Base-by-base conservation (phyloP, 208 protist species). In the Acanthamoeba quina region DNA sequence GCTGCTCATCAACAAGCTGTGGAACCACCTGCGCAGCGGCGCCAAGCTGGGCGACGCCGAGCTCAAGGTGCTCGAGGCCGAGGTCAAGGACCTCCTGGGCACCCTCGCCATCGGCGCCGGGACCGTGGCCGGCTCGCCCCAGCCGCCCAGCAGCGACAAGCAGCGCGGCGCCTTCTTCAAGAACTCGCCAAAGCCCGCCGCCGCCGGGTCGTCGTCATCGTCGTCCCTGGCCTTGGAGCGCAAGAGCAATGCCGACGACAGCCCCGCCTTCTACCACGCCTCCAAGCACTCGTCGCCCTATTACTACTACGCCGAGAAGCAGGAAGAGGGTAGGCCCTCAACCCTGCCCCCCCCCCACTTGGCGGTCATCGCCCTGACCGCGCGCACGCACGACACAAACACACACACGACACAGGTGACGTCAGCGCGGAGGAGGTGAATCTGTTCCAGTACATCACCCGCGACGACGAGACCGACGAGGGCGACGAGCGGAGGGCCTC, bases 1-100 rank as follows among this genome's bases (percentile, higher is more conserved):
- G 72, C 72, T 82, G 72, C 72, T 82, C 72, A 82, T 82, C 72
- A 82, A 82, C 72, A 82, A 82, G 72, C 11, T 82, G 72, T 82
- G 72, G 72, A 82, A 82, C 41, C 34, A 26, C 41, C 72, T 82
- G 34, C 72, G 72, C 34, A 52, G 24, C 37, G 72, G 72, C 34
- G 26, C 72, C 44, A 82, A 82, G 72, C 29, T 82, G 37, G 31
- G 44, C 7, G 72, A 82, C 44, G 31, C 72, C 44, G 72, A 80
- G 29, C 72, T 80, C 37, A 80, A 80, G 72, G 37, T 34, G 21
- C 13, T 80, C 31, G 72, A 80, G 44, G 72, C 41, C 44, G 72
- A 80, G 41, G 72, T 80, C 44, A 44, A 80, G 44, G 72, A 44
- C n/a, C 72, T 54, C 6, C 72, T 80, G 19, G 72, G 72, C 72